Conservation (phyloP, 1,139 yeast genomes). For the Wickerhamomyces sp. region DNA sequence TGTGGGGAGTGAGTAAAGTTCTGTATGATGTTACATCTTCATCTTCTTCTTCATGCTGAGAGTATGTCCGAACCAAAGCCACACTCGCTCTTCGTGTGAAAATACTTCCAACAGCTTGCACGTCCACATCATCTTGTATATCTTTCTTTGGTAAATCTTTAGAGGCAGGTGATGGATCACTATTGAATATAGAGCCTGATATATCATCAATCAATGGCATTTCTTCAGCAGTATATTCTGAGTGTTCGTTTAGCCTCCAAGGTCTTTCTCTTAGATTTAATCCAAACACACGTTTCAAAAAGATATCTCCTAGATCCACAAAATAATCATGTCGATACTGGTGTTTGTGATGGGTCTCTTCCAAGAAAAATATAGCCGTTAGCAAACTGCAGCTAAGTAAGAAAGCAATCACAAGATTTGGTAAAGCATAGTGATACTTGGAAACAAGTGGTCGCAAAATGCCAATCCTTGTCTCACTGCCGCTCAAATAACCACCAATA, state of each 20-base stretch:
- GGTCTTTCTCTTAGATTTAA: constrained; percentile 29
- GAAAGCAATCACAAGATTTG: constrained; percentile 48
- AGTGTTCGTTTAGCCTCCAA: constrained; percentile 25
- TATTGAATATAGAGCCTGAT: neutral
- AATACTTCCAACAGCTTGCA: constrained; percentile 25
- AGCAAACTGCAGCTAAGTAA: constrained; percentile 25
- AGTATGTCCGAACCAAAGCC: constrained; percentile 38
- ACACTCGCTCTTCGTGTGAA: constrained; percentile 34
- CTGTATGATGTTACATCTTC: constrained; percentile 23
- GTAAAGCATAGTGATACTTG: constrained; percentile 51
- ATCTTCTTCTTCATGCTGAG: constrained; percentile 26
- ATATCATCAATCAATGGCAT: constrained; percentile 3
- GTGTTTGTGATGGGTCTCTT: constrained; percentile 49
- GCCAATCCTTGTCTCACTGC: constrained; percentile 22
- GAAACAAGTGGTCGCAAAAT: constrained; percentile 28
- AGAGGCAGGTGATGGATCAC: constrained; percentile 6
- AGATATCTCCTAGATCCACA: constrained; percentile 44
- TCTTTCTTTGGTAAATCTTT: too few relatives aligned
- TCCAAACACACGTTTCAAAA: constrained; percentile 31
- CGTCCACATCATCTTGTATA: too few relatives aligned
- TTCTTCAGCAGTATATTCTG: constrained; percentile 1
- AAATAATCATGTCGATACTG: constrained; percentile 44
- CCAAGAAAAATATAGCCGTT: constrained; percentile 45
- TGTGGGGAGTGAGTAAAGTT: constrained; percentile 18
- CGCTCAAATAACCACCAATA: constrained; percentile 42